These are phyloP conservation scores for Melampsora americana DNA, from an alignment of 1,284 basidiomycete genomes.

Conservation along the genomic window DNA sequence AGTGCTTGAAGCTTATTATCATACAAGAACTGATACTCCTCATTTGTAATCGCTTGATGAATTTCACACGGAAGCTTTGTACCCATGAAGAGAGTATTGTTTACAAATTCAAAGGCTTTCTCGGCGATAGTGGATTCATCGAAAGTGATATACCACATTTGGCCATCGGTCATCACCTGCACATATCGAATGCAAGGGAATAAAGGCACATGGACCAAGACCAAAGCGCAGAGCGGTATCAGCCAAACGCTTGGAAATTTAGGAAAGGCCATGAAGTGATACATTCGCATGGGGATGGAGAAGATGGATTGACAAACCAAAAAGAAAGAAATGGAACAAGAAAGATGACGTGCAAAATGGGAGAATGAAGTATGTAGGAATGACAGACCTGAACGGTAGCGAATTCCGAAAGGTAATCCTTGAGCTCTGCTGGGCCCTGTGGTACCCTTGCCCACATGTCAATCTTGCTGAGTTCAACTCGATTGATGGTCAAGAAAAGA, in stretches of 20 bases:
- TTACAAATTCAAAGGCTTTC: slow-evolving; percentile 16
- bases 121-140: slow-evolving; percentile 23
- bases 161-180: slow-evolving; percentile 42
- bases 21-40: slow-evolving; percentile 16
- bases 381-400: slow-evolving; percentile 28
- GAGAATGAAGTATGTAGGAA: background rate
- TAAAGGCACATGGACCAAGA: background rate
- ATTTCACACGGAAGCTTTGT: slow-evolving; percentile 27
- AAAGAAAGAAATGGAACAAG: slow-evolving; percentile 1
- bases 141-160: slow-evolving; percentile 44
- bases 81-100: slow-evolving; percentile 14
- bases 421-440: slow-evolving; percentile 29
- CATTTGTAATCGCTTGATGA: slow-evolving; percentile 28
- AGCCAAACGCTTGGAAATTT: background rate
- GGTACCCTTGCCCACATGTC: slow-evolving; percentile 12
- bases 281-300: slow-evolving; percentile 6
- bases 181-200: background rate
- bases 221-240: slow-evolving; percentile 9
- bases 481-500: slow-evolving; percentile 38
- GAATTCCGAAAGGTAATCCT: slow-evolving; percentile 35
- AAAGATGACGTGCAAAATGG: background rate
- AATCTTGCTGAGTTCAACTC: slow-evolving; percentile 19
- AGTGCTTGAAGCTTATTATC: slow-evolving; percentile 40
- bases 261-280: background rate
- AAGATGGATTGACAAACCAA: slow-evolving; percentile 1